Percentiles rank a stretch among this genome's conserved stretches.
Evolutionary conservation across 257 asterid species (phyloP).

Genomic region (Penstemon eatonii): DNA sequence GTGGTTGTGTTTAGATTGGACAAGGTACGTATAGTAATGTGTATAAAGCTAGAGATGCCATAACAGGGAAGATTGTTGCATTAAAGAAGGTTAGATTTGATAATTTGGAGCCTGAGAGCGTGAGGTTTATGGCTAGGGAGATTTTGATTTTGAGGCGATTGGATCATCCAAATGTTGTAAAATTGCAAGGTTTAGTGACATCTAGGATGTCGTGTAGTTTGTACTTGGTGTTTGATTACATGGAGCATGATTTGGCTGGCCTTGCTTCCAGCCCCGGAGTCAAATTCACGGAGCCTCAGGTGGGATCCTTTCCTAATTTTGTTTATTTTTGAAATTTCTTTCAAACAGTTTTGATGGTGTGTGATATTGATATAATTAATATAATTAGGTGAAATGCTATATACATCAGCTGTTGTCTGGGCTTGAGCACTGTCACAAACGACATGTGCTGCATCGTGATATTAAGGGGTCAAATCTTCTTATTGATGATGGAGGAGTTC

Average conservation of each 20-base stretch:
- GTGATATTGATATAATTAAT: slow-evolving; percentile 24
- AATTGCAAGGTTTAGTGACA: slow-evolving; percentile 75
- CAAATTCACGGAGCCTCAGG: slow-evolving; percentile 85
- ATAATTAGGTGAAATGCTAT: slow-evolving; percentile 77
- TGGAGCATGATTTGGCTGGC: slow-evolving; percentile 92
- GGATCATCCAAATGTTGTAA: slow-evolving; percentile 90
- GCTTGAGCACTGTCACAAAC: slow-evolving; percentile 84
- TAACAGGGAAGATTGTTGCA: slow-evolving; percentile 70
- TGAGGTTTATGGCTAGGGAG: slow-evolving; percentile 91
- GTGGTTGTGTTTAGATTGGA: slow-evolving; percentile 55
- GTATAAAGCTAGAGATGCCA: slow-evolving; percentile 78
- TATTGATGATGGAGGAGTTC: slow-evolving; percentile 66
- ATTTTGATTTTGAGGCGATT: slow-evolving; percentile 77
- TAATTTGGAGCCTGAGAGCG: slow-evolving; percentile 91
- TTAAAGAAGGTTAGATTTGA: slow-evolving; percentile 85
- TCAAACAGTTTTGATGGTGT: slow-evolving; percentile 12
- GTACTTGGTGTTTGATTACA: slow-evolving; percentile 75
- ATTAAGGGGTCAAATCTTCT: slow-evolving; percentile 91
- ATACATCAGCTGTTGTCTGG: slow-evolving; percentile 77
- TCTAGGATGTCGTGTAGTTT: slow-evolving; percentile 92
- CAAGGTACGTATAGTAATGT: slow-evolving; percentile 90
- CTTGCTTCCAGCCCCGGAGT: slow-evolving; percentile 73
- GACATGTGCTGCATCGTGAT: slow-evolving; percentile 80
- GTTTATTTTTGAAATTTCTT: background rate
- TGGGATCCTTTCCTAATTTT: slow-evolving; percentile 22